phyloP scores from a whole-genome alignment of 148 eudicot genomes.

The Nepenthes gracilis region DNA sequence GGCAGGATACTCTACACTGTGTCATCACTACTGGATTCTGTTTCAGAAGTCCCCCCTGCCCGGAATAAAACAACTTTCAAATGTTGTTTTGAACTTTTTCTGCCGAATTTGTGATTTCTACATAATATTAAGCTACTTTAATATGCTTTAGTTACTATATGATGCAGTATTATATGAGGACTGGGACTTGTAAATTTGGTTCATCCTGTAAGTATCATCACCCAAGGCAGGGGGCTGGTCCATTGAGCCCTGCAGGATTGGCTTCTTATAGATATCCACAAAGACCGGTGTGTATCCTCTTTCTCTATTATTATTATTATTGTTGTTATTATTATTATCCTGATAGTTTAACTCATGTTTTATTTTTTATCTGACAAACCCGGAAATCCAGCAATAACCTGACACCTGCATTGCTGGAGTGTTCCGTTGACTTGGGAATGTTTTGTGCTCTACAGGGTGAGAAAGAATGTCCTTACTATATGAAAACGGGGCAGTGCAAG shows the following conservation, averaged over 20 bases:
- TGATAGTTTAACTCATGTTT: neutral
- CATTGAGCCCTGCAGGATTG: constrained; percentile 36
- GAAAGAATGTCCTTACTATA: constrained; percentile 84
- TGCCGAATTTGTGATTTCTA: neutral
- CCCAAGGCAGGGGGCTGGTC: constrained; percentile 72
- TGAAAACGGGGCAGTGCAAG: constrained; percentile 87
- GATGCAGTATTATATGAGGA: constrained; percentile 77
- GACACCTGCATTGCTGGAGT: neutral
- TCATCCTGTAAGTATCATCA: constrained; percentile 94
- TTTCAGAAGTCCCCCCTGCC: neutral
- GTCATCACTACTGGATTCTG: neutral
- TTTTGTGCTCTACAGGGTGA: constrained; percentile 52
- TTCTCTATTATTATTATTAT: neutral
- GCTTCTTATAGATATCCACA: constrained; percentile 70
- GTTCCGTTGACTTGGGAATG: neutral
- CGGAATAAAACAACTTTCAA: neutral
- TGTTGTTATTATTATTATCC: neutral
- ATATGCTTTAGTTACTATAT: constrained; percentile 2
- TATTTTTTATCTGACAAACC: constrained; percentile 2
- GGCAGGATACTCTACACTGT: neutral
- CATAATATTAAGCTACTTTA: neutral
- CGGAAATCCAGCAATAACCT: neutral
- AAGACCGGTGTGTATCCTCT: constrained; percentile 50
- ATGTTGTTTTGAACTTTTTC: neutral
- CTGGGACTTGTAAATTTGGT: constrained; percentile 91